Conservation (phyloP, 441 rosid genomes). For the Cnidoscolus chayamansa region DNA sequence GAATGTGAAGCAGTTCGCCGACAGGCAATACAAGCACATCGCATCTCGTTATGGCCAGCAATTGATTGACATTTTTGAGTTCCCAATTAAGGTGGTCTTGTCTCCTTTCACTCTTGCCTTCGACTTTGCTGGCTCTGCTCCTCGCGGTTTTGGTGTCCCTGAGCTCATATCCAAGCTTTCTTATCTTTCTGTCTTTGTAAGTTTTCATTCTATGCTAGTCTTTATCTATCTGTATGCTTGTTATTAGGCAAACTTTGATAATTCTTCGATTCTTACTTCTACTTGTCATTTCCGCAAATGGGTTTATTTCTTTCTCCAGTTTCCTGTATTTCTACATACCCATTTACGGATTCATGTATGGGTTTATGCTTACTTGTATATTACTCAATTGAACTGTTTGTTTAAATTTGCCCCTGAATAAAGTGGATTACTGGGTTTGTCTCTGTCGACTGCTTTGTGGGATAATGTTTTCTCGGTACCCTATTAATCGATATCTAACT, state of each 20-base stretch:
- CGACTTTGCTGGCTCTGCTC: conserved; percentile 86
- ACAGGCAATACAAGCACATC: conserved; percentile 48
- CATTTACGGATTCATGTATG: background rate
- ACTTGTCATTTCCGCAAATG: conserved; percentile 7
- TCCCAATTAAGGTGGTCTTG: conserved; percentile 66
- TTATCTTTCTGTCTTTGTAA: conserved; percentile 64
- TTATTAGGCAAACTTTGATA: background rate
- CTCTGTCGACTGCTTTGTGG: background rate
- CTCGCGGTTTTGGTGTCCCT: conserved; percentile 82
- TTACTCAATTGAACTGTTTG: background rate
- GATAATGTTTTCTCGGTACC: background rate
- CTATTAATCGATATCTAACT: background rate
- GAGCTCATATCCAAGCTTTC: conserved; percentile 73
- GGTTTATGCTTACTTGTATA: background rate
- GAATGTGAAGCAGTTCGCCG: conserved; percentile 54
- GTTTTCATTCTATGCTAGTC: conserved; percentile 10
- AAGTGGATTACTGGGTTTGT: background rate
- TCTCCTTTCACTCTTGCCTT: conserved; percentile 87
- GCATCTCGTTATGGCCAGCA: conserved; percentile 60
- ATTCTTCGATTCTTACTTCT: background rate
- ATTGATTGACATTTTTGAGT: conserved; percentile 58
- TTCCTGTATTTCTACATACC: background rate
- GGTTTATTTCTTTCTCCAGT: background rate
- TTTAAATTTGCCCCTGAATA: background rate
- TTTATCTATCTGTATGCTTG: background rate